Conservation (phyloP, 805 yeast species). For the Cephaloascus albidus region DNA sequence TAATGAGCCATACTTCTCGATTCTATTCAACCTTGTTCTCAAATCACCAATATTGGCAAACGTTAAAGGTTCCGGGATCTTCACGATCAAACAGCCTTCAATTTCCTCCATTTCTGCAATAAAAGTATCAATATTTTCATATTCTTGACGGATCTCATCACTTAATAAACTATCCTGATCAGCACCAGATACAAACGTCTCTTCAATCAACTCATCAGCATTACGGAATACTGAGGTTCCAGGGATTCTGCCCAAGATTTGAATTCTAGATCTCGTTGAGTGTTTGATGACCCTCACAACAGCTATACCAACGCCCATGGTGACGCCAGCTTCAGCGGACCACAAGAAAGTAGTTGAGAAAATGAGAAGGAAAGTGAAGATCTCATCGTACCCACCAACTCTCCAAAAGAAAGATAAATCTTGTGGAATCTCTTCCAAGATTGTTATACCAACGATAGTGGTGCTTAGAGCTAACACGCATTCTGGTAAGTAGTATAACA, state of each 20-base stretch:
- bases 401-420: slow-evolving; percentile 67
- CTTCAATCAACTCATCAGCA: slow-evolving; percentile 53
- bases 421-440: slow-evolving; percentile 77
- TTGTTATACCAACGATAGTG: slow-evolving; percentile 63
- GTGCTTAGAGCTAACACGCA: slow-evolving; percentile 78
- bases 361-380: slow-evolving; percentile 60
- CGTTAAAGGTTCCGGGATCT: slow-evolving; percentile 81
- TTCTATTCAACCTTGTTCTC: slow-evolving; percentile 51
- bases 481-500: slow-evolving; percentile 65
- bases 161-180: slow-evolving; percentile 1
- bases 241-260: slow-evolving; percentile 38
- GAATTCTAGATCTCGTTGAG: slow-evolving; percentile 32
- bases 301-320: slow-evolving; percentile 23
- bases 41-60: slow-evolving; percentile 81
- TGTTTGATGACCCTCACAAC: slow-evolving; percentile 24
- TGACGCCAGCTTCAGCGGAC: slow-evolving; percentile 28
- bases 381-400: slow-evolving; percentile 70
- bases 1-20: slow-evolving; percentile 72
- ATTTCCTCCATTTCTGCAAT: slow-evolving; percentile 27
- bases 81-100: slow-evolving; percentile 70
- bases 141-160: slow-evolving; percentile 1
- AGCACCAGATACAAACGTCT: slow-evolving; percentile 11
- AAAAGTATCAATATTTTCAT: slow-evolving; percentile 1
- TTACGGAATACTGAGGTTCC: slow-evolving; percentile 56
- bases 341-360: slow-evolving; percentile 50